Percentiles rank a stretch among this genome's conserved stretches.
Evolutionary conservation across 2,329 filamentous ascomycete genomes (phyloP).

Genomic region (Emergomyces pasteurianus): DNA sequence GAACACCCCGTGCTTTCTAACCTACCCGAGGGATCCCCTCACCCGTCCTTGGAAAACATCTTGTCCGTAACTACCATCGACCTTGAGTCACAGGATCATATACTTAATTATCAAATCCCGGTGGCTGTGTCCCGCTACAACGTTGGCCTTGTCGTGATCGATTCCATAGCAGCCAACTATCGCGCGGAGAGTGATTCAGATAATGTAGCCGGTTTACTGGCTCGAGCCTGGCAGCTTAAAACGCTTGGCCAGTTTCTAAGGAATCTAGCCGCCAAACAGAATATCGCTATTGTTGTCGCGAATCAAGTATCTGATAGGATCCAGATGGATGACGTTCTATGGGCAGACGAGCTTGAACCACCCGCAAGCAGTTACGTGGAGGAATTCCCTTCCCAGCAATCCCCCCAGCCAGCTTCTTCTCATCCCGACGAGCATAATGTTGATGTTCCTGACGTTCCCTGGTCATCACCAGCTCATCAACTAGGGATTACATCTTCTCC

Average conservation of each 20-base stretch:
- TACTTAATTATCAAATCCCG: constrained; percentile 83
- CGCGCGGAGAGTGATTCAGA: constrained; percentile 57
- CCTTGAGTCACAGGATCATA: constrained; percentile 90
- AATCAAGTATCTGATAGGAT: constrained; percentile 96
- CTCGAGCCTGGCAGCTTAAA: constrained; percentile 63
- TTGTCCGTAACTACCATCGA: constrained; percentile 75
- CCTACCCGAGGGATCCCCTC: constrained; percentile 26
- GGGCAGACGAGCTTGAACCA: constrained; percentile 7
- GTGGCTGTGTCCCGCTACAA: constrained; percentile 65
- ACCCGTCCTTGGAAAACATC: constrained; percentile 61
- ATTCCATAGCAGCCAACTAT: constrained; percentile 92
- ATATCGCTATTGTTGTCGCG: constrained; percentile 76
- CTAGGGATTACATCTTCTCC: neutral
- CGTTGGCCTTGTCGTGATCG: constrained; percentile 72
- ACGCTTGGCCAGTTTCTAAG: constrained; percentile 63
- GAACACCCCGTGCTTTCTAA: constrained; percentile 49
- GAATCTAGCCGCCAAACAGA: constrained; percentile 59
- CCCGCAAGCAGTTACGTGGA: constrained; percentile 6
- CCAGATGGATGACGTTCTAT: constrained; percentile 17
- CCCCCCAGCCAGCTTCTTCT: constrained; percentile 1
- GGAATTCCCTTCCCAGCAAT: constrained; percentile 6
- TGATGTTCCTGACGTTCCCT: neutral
- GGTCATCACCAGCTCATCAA: neutral
- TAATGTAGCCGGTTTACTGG: constrained; percentile 48
- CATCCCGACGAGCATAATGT: neutral